phyloP scores from a whole-genome alignment of 306 rosid species.

The Quercus parvula region DNA sequence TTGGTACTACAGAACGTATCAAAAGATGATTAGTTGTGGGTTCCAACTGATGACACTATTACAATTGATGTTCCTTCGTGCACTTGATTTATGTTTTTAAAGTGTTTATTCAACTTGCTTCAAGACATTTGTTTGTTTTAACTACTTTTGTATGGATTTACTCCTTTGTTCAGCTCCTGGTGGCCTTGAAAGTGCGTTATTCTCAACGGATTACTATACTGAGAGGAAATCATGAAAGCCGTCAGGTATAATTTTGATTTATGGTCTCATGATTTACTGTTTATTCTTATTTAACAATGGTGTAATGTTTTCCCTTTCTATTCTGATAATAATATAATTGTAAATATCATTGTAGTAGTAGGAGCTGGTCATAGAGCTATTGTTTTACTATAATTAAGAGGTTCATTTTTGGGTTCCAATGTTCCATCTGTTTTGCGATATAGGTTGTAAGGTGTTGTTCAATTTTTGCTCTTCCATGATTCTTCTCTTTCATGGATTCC shows the following conservation, averaged over 20 bases:
- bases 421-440: not conserved
- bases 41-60: not conserved
- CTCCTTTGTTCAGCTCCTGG: conserved; percentile 68
- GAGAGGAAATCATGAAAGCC: conserved; percentile 99
- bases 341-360: not conserved
- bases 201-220: conserved; percentile 89
- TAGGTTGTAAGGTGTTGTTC: not conserved
- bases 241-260: conserved; percentile 62
- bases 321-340: not conserved
- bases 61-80: not conserved
- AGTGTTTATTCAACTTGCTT: conserved; percentile 2
- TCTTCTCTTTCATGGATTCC: not conserved
- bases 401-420: not conserved
- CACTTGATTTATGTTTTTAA: not conserved
- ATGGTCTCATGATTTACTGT: not conserved
- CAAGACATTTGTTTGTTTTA: not conserved
- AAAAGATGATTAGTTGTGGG: not conserved
- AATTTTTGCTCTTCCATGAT: not conserved
- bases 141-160: conserved; percentile 15
- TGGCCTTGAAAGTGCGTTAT: conserved; percentile 92
- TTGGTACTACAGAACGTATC: no score
- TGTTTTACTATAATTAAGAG: not conserved
- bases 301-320: not conserved
- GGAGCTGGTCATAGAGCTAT: not conserved
- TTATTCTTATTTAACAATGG: not conserved